Base-by-base conservation (phyloP, 495 filamentous ascomycete genomes). In the Aspergillus ostianus region DNA sequence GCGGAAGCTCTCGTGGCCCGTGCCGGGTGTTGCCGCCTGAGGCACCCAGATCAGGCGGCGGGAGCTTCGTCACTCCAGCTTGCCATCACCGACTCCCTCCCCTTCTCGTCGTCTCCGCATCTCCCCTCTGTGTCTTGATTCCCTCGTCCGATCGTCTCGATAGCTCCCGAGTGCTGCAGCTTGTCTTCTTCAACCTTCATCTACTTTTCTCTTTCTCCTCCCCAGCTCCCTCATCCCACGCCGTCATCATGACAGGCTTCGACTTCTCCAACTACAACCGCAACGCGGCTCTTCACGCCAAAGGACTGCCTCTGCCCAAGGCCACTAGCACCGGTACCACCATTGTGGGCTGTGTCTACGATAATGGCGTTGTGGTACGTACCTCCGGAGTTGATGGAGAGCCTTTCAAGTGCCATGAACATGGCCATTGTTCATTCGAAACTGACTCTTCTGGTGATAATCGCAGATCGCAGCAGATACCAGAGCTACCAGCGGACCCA, bases 211-310 rank as follows among this genome's bases (percentile, higher is more conserved):
- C 29, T 53, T 51, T 30, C 53, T 55, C 50, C 47, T 21, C 18
- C 23, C 19, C 18, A 30, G 47, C 46, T 56, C 20, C 13, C 15
- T 57, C 19, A 50, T 58, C 53, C 58, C 55, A 60, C 68, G 64
- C 69, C 64, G 65, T 75, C 78, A 85, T 67, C 65, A 98, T 99
- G 95, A 86, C 90, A 62, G 95, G 95, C 82, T 97, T 99, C 84
- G 94, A 98, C 80, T 99, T 99, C 83, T 93, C 91, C 70, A 98
- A 98, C 82, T 91, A 97, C 85, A 93, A 96, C 81, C 91, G 95
- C 80, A 99, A 99, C 85, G 85, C 87, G 68, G 92, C 92, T 62
- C 84, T 99, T 61, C 93, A 98, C 73, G 90, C 92, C 69, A 87
- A 85, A 77, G 95, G 95, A 52, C 86, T 97, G 45, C 93, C 95